Percentiles rank a stretch among this genome's conserved stretches.
These are phyloP conservation scores for Nemania sp. DNA, from an alignment of 2,329 filamentous ascomycete species.

Conservation along the genomic window DNA sequence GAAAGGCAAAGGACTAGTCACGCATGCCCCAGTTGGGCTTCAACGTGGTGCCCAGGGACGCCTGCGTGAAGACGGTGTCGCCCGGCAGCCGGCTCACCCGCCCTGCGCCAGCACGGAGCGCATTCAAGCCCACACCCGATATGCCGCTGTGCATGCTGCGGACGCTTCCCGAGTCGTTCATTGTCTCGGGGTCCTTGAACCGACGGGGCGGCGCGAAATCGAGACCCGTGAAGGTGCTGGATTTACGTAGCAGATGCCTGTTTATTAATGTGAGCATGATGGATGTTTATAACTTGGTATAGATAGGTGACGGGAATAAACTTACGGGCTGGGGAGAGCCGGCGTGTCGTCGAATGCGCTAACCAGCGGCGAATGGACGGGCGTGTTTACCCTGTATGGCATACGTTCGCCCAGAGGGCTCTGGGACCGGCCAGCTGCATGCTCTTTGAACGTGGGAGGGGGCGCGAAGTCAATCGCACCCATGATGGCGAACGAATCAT, in stretches of 20 bases:
- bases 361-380: constrained; percentile 76
- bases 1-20: constrained; percentile 21
- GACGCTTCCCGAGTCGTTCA: constrained; percentile 71
- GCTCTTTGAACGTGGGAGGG: constrained; percentile 67
- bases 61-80: constrained; percentile 77
- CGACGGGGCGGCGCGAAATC: constrained; percentile 81
- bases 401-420: constrained; percentile 67
- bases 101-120: constrained; percentile 81
- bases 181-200: constrained; percentile 65
- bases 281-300: too few relatives aligned
- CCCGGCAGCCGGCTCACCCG: constrained; percentile 83
- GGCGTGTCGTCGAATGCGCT: constrained; percentile 87
- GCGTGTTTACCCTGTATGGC: constrained; percentile 75
- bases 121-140: constrained; percentile 69
- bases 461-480: constrained; percentile 84
- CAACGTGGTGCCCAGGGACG: constrained; percentile 65
- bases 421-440: constrained; percentile 69
- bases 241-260: constrained; percentile 75
- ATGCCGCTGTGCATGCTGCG: constrained; percentile 77
- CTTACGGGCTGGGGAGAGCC: constrained; percentile 88
- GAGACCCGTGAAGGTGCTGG: constrained; percentile 74
- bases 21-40: constrained; percentile 65
- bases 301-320: constrained; percentile 40
- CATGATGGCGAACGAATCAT: constrained; percentile 74
- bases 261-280: constrained; percentile 37